These are phyloP conservation scores for Cadophora sp. DNA, from an alignment of 2,329 filamentous ascomycete genomes.

Conservation along the genomic window DNA sequence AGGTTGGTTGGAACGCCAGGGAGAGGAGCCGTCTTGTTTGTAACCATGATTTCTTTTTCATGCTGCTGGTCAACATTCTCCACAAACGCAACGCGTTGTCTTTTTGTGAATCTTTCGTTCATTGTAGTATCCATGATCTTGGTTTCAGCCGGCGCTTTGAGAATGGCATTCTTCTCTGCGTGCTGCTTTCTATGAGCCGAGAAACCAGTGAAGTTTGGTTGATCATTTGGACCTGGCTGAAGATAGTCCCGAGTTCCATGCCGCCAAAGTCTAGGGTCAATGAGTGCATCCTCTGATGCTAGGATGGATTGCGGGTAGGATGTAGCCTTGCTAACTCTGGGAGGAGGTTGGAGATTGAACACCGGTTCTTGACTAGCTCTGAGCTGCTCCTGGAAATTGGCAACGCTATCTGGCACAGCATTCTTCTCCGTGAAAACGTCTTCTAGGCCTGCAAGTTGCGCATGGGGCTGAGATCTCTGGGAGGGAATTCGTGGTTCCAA, in stretches of 20 bases:
- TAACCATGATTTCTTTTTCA: too few relatives aligned
- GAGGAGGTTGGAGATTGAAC: conserved; percentile 1
- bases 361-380: background rate
- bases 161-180: background rate
- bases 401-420: background rate
- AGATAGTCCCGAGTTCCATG: background rate
- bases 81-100: too few relatives aligned
- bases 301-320: background rate
- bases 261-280: background rate
- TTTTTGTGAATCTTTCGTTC: too few relatives aligned
- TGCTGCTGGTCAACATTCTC: too few relatives aligned
- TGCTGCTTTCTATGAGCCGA: background rate
- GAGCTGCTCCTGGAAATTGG: background rate
- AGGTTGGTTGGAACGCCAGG: too few relatives aligned
- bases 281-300: background rate
- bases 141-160: background rate
- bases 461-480: background rate
- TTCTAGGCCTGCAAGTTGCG: background rate
- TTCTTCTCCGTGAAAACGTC: background rate
- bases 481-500: too few relatives aligned
- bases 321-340: background rate
- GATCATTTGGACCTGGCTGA: background rate
- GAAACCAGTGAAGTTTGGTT: background rate
- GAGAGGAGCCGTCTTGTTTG: too few relatives aligned
- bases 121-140: too few relatives aligned